Evolutionary conservation across 805 yeast genomes (phyloP).

Genomic region (Kluyveromyces dobzhanskii): DNA sequence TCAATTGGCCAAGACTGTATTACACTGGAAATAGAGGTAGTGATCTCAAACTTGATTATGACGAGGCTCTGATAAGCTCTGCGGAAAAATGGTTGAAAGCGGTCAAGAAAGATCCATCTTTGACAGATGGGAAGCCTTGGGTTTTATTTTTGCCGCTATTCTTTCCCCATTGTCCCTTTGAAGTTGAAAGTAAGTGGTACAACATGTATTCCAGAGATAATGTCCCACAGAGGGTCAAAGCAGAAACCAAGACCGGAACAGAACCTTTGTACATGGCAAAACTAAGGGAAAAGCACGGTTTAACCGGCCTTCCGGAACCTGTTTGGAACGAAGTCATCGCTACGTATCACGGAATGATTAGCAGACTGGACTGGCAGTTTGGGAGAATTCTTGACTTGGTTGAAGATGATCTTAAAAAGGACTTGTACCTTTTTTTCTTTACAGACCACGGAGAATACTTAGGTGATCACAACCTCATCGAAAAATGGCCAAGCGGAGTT

Average conservation of each 20-base stretch:
- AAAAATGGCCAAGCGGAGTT: constrained; percentile 16
- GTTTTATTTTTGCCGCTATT: constrained; percentile 11
- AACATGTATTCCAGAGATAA: constrained; percentile 10
- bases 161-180: constrained; percentile 15
- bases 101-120: background rate
- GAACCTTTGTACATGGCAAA: constrained; percentile 5
- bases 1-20: constrained; percentile 10
- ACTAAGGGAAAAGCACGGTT: constrained; percentile 1
- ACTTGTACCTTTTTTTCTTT: constrained; percentile 9
- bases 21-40: constrained; percentile 5
- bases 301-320: constrained; percentile 3
- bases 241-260: constrained; percentile 7
- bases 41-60: constrained; percentile 8
- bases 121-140: constrained; percentile 12
- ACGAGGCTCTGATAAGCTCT: constrained; percentile 10
- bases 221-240: constrained; percentile 8
- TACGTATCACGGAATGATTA: constrained; percentile 14
- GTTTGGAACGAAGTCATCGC: constrained; percentile 12
- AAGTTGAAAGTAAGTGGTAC: constrained; percentile 13
- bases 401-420: background rate
- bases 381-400: constrained; percentile 9
- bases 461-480: constrained; percentile 13
- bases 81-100: constrained; percentile 10
- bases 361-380: constrained; percentile 12
- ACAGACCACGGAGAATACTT: constrained; percentile 16